These are phyloP conservation scores for Penicillium sp. DNA, from an alignment of 2,329 filamentous ascomycete species.

Conservation along the genomic window DNA sequence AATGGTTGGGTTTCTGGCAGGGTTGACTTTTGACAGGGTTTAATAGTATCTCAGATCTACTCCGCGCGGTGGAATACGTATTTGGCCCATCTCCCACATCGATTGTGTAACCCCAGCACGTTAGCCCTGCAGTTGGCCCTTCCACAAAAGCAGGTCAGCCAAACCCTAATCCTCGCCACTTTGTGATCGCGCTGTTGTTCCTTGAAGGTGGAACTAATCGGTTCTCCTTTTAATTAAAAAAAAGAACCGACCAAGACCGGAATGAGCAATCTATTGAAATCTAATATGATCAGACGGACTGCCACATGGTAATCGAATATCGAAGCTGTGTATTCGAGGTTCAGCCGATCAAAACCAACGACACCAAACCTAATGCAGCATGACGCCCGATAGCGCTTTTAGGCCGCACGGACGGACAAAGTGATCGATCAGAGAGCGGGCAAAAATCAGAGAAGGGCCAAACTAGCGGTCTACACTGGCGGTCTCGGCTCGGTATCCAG, in stretches of 20 bases:
- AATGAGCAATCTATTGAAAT: background rate
- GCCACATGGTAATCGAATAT: background rate
- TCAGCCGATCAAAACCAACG: background rate
- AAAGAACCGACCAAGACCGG: too few species aligned
- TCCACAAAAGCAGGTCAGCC: background rate
- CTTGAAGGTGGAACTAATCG: background rate
- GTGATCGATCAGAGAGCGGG: conserved; percentile 8
- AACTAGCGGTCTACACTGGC: conserved; percentile 13
- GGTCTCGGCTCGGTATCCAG: conserved; percentile 1
- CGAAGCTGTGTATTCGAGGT: background rate
- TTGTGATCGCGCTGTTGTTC: background rate
- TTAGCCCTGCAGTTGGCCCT: conserved; percentile 1
- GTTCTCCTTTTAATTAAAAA: background rate
- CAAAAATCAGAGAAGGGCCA: background rate
- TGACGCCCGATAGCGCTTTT: conserved; percentile 7
- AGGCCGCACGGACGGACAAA: background rate
- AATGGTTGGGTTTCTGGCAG: too few species aligned
- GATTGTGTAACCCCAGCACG: conserved; percentile 9
- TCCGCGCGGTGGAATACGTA: background rate
- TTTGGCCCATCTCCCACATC: background rate
- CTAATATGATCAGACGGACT: background rate
- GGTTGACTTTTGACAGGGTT: background rate
- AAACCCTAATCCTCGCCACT: background rate
- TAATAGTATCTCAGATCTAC: background rate
- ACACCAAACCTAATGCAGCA: conserved; percentile 4